Percentiles rank a stretch among this genome's conserved stretches.
Evolutionary conservation across 2,329 filamentous ascomycete species (phyloP).

Genomic region (Stylonectria norvegica): DNA sequence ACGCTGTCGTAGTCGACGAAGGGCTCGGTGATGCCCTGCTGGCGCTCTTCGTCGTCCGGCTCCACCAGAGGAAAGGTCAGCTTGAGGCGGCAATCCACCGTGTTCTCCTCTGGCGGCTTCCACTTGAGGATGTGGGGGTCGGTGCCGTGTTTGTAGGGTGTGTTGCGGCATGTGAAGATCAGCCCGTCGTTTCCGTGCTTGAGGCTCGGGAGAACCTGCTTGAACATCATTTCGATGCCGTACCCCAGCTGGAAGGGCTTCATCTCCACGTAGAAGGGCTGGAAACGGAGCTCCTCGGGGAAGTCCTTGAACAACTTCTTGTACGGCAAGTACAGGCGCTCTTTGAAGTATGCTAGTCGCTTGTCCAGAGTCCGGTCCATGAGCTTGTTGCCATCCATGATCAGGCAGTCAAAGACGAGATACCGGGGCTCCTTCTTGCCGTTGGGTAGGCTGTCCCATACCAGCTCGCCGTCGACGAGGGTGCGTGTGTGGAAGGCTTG

Average conservation of each 20-base stretch:
- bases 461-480: slow-evolving; percentile 88
- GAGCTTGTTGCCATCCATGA: slow-evolving; percentile 71
- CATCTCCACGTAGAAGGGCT: slow-evolving; percentile 78
- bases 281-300: slow-evolving; percentile 65
- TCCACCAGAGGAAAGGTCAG: slow-evolving; percentile 72
- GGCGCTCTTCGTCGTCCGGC: slow-evolving; percentile 63
- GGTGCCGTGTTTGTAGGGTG: slow-evolving; percentile 83
- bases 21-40: slow-evolving; percentile 59
- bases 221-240: slow-evolving; percentile 88
- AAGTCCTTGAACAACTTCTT: slow-evolving; percentile 59
- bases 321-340: slow-evolving; percentile 71
- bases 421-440: slow-evolving; percentile 72
- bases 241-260: slow-evolving; percentile 90
- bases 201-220: slow-evolving; percentile 74
- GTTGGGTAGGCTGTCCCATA: slow-evolving; percentile 71
- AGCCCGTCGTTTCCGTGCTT: slow-evolving; percentile 94
- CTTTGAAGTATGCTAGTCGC: slow-evolving; percentile 80
- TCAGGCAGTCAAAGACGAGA: slow-evolving; percentile 89
- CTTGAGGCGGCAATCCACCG: slow-evolving; percentile 82
- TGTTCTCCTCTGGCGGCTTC: slow-evolving; percentile 95
- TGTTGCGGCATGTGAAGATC: slow-evolving; percentile 93
- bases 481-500: slow-evolving; percentile 73
- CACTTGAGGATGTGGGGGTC: slow-evolving; percentile 95
- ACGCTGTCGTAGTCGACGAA: slow-evolving; percentile 77
- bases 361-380: slow-evolving; percentile 83